Base-by-base conservation (phyloP, 495 filamentous ascomycete genomes). In the Daldinia vernicosa region DNA sequence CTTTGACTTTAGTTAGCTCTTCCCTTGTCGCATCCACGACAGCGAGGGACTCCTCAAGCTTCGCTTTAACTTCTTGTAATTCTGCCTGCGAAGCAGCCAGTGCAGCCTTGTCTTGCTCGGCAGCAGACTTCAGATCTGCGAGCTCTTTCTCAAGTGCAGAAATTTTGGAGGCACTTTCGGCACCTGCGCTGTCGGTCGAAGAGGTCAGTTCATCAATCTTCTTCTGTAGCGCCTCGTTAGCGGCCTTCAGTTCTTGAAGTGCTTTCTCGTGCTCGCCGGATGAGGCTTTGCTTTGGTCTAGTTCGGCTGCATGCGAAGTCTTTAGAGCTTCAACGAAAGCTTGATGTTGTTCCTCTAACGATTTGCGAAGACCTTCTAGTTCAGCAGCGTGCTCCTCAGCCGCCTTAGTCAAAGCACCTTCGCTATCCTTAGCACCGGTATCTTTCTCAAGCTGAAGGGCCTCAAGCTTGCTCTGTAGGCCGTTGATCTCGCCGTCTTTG, bases 211-310 rank as follows among this genome's bases (percentile, higher is more conserved):
- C 80, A 53, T 81, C 76, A 7, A 85, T 68, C 72, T 81, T 79
- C 69, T 77, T 78, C 70, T 86, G 80, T 26, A 86, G 63, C 39
- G 61, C 59, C 58, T 83, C 82, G 54, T 86, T 79, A 32, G 75
- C 76, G 19, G 77, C 66, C 61, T 83, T 81, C 28, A 86, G 76
- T 5, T 82, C 78, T 24, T 78, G 69, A 6, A 83, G 72, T 6
- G 70, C 76, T 54, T 80, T 77, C 52, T 81, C 76, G 39, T 85
- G 76, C 14, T 76, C 73, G 17, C 71, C 66, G 17, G 71, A 75
- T 0, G 76, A 66, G 4, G 69, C 59, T 59, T 78, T 79, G 35
- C 76, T 79, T 54, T 78, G 63, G 22, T 80, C 79, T 15, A 82
- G 72, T 55, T 83, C 77, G 33, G 79, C 72, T n/a, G 77, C 74